Evolutionary conservation across 2,329 filamentous ascomycete genomes (phyloP).

Genomic region (Polytolypa hystricis): DNA sequence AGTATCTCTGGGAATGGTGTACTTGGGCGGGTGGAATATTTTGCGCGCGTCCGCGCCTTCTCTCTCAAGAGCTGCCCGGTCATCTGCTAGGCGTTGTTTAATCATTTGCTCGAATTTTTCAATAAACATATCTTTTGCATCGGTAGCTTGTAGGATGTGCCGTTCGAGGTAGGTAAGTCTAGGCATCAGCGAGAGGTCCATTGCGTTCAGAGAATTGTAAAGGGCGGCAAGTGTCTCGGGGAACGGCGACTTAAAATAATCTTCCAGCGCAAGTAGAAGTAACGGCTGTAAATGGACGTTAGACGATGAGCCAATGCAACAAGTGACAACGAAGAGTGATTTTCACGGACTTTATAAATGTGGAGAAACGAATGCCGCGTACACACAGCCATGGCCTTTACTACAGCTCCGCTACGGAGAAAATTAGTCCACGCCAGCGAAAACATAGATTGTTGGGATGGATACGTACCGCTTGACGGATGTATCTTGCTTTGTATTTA

Average conservation of each 20-base stretch:
- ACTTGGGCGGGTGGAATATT: slow-evolving; percentile 53
- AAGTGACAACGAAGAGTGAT: not conserved
- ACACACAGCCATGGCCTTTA: slow-evolving; percentile 98
- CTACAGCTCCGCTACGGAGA: slow-evolving; percentile 65
- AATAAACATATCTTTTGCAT: slow-evolving; percentile 91
- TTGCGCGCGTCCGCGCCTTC: slow-evolving; percentile 39
- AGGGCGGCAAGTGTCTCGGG: slow-evolving; percentile 78
- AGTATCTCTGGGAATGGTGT: slow-evolving; percentile 78
- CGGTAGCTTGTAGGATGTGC: slow-evolving; percentile 75
- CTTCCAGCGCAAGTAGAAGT: slow-evolving; percentile 78
- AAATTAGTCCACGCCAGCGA: slow-evolving; percentile 10
- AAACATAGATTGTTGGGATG: not conserved
- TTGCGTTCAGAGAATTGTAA: slow-evolving; percentile 86
- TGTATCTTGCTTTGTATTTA: slow-evolving; percentile 96
- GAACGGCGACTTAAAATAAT: slow-evolving; percentile 89
- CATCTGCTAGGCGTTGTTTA: slow-evolving; percentile 64
- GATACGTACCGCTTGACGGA: slow-evolving; percentile 57
- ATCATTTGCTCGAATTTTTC: slow-evolving; percentile 97
- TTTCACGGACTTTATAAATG: slow-evolving; percentile 73
- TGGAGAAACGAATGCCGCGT: slow-evolving; percentile 94
- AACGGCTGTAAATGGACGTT: slow-evolving; percentile 52
- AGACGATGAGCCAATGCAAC: not conserved
- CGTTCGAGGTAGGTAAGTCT: slow-evolving; percentile 72
- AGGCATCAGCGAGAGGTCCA: slow-evolving; percentile 93
- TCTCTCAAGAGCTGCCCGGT: slow-evolving; percentile 27